Evolutionary conservation across 192 early-diverging fungal genomes (phyloP).

Genomic region (Endogone sp.): DNA sequence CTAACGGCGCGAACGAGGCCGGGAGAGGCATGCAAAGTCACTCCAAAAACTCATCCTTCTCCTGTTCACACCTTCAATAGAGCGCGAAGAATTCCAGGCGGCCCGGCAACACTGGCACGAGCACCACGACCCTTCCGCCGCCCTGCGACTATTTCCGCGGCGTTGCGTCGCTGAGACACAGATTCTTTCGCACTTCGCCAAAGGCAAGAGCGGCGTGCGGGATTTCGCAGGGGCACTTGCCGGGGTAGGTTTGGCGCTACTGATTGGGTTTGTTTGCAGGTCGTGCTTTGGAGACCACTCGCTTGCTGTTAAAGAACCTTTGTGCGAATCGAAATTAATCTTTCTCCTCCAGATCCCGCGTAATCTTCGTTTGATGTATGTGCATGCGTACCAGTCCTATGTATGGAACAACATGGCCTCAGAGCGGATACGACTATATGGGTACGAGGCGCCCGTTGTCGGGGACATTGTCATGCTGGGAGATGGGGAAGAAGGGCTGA

Average conservation of each 20-base stretch:
- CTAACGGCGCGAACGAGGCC: too few species aligned
- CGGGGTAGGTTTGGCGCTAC: conserved; percentile 37
- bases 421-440: conserved; percentile 67
- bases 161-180: conserved; percentile 67
- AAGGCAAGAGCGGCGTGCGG: conserved; percentile 30
- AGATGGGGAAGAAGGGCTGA: conserved; percentile 19
- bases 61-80: conserved; percentile 28
- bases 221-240: conserved; percentile 63
- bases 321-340: background rate
- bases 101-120: conserved; percentile 71
- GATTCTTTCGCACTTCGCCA: conserved; percentile 57
- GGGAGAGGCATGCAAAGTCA: background rate
- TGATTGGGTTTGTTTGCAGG: background rate
- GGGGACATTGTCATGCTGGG: conserved; percentile 81
- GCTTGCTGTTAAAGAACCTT: too few species aligned
- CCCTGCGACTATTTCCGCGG: conserved; percentile 64
- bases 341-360: conserved; percentile 59
- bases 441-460: conserved; percentile 55
- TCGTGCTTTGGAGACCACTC: too few species aligned
- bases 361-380: conserved; percentile 87
- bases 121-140: conserved; percentile 52
- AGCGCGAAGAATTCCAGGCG: conserved; percentile 50
- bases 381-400: conserved; percentile 94
- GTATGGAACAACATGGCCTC: conserved; percentile 90
- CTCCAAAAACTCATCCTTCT: background rate